Base-by-base conservation (phyloP, 2,329 filamentous ascomycete species). In the Fusarium sp. region DNA sequence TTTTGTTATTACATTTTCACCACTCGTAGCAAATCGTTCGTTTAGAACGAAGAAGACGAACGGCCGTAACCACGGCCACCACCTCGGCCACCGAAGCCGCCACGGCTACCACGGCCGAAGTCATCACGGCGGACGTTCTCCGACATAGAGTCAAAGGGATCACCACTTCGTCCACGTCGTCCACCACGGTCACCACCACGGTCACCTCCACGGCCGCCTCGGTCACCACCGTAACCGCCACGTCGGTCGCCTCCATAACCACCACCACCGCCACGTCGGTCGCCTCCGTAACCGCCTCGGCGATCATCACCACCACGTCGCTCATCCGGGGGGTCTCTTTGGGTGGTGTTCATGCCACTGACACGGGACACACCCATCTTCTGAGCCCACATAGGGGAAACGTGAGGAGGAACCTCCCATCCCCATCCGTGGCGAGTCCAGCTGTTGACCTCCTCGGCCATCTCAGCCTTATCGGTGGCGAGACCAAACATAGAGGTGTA, bases 401-500 rank as follows among this genome's bases (percentile, higher is more conserved):
- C 77, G 50, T 51, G 61, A 2, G 88, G 88, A 8, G 84, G 81
- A 46, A 82, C 62, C 0, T 75, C 52, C 81, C 85, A 82, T 40
- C 87, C 86, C 82, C 86, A 86, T 20, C 82, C 85, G 17, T 80
- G 73, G 20, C 74, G 72, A 46, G 80, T 78, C 81, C 87, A 85
- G n/a, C 80, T 75, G 74, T 89, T 89, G 65, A 90, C 76, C 20
- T 83, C 79, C 5, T 82, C 71, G 19, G 88, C 79, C 9, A 85
- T 68, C 3, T 75, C 72, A 15, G 77, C 74, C 48, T 77, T 74
- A 74, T 82, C 80, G 65, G 76, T 69, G 79, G 84, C 43, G 80
- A 80, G 50, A 53, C 89, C 88, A 43, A 92, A 83, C 45, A 87
- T 76, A 10, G 87, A 85, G 19, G 80, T 76, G 78, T 92, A 93